These are phyloP conservation scores for Tetracladium marchalianum DNA, from an alignment of 495 filamentous ascomycete species.

Conservation along the genomic window DNA sequence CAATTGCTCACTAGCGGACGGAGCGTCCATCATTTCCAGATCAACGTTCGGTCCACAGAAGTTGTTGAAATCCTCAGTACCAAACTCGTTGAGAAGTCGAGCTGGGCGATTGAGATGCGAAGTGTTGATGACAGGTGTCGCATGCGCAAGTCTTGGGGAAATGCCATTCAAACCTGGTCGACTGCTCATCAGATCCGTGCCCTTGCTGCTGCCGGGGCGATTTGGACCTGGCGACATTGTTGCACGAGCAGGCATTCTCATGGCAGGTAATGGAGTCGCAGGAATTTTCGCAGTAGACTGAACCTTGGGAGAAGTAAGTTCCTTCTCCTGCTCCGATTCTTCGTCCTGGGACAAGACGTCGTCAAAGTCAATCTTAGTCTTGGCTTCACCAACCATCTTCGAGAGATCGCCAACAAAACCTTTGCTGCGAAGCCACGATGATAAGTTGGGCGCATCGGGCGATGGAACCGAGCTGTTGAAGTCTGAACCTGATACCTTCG, in stretches of 20 bases:
- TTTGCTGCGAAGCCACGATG: constrained; percentile 53
- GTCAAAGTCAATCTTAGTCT: constrained; percentile 43
- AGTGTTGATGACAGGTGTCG: constrained; percentile 26
- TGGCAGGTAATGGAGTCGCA: constrained; percentile 25
- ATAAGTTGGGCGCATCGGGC: constrained; percentile 65
- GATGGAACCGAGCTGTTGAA: constrained; percentile 35
- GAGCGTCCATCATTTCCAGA: constrained; percentile 18
- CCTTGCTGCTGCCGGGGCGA: constrained; percentile 47
- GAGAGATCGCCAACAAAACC: constrained; percentile 55
- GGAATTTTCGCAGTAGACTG: constrained; percentile 16
- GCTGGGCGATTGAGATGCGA: constrained; percentile 19
- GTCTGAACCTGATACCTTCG: background rate
- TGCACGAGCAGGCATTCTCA: constrained; percentile 48
- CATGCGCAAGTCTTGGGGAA: constrained; percentile 25
- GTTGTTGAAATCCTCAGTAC: constrained; percentile 37
- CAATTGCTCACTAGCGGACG: constrained; percentile 39
- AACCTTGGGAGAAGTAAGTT: constrained; percentile 14
- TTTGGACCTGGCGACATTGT: constrained; percentile 43
- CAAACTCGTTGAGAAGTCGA: constrained; percentile 31
- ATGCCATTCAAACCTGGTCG: constrained; percentile 22
- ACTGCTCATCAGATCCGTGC: constrained; percentile 23
- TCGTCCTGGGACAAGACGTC: constrained; percentile 34
- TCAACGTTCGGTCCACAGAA: constrained; percentile 11
- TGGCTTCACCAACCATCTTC: constrained; percentile 49
- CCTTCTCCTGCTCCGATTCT: constrained; percentile 34